These are phyloP conservation scores for Coleophoma crateriformis DNA, from an alignment of 2,329 filamentous ascomycete genomes.

Conservation along the genomic window DNA sequence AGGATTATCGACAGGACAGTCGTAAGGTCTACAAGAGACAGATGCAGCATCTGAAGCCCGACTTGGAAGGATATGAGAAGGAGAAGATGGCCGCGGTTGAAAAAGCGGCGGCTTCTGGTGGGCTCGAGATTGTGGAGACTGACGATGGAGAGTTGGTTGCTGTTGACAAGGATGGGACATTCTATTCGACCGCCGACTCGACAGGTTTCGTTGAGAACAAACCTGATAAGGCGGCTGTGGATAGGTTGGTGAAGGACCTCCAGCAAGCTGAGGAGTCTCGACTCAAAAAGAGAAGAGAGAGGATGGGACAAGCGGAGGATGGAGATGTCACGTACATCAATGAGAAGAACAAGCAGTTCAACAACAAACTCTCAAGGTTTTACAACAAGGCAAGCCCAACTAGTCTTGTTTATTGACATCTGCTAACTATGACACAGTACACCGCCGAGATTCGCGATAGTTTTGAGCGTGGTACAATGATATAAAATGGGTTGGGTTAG, in stretches of 20 bases:
- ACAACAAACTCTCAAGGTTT: constrained; percentile 91
- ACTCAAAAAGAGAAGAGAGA: constrained; percentile 79
- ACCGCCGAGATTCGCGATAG: constrained; percentile 94
- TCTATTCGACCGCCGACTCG: constrained; percentile 84
- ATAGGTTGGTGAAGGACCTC: constrained; percentile 80
- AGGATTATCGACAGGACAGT: constrained; percentile 82
- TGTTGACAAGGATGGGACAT: constrained; percentile 83
- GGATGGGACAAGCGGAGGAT: constrained; percentile 74
- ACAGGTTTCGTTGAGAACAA: constrained; percentile 78
- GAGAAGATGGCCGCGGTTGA: constrained; percentile 83
- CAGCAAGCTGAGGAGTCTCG: constrained; percentile 82
- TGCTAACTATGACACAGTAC: constrained; percentile 47
- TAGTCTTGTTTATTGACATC: background rate
- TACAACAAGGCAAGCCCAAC: constrained; percentile 70
- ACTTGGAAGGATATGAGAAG: constrained; percentile 79
- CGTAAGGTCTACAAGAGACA: constrained; percentile 93
- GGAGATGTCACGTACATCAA: constrained; percentile 98
- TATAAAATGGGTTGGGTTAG: constrained; percentile 41
- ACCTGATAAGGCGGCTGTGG: constrained; percentile 80
- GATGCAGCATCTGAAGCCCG: constrained; percentile 67
- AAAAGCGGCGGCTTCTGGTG: constrained; percentile 75
- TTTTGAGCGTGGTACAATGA: constrained; percentile 96
- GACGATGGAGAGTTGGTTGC: constrained; percentile 91
- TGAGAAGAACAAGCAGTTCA: constrained; percentile 99
- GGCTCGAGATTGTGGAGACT: constrained; percentile 92